Conservation (phyloP, 768 basidiomycete species). For the Lactarius sp. region DNA sequence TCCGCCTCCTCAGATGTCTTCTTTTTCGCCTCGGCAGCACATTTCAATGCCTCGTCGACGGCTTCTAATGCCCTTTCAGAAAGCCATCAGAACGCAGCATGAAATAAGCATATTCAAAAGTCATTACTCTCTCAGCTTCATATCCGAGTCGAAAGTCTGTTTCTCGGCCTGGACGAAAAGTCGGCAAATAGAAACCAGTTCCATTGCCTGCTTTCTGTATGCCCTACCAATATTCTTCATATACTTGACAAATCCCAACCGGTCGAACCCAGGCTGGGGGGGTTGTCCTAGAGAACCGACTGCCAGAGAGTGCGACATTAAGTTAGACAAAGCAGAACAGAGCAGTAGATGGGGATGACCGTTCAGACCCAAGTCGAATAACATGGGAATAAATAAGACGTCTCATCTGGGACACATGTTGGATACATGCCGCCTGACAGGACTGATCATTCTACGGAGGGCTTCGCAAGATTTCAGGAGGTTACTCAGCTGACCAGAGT, state of each 20-base stretch:
- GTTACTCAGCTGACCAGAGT: background rate
- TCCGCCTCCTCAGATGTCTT: background rate
- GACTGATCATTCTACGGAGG: background rate
- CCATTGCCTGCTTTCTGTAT: conserved; percentile 8
- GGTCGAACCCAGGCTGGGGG: background rate
- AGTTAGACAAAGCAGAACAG: background rate
- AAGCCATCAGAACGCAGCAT: background rate
- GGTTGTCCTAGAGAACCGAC: background rate
- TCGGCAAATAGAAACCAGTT: conserved; percentile 12
- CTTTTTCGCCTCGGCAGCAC: background rate
- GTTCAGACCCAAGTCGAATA: background rate
- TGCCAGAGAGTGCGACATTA: background rate
- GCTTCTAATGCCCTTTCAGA: background rate
- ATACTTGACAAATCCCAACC: conserved; percentile 8
- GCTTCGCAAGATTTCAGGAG: background rate
- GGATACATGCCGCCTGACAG: background rate
- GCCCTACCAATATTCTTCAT: conserved; percentile 15
- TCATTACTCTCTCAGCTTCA: background rate
- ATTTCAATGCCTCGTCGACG: conserved; percentile 5
- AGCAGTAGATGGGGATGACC: background rate
- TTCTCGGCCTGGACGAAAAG: background rate
- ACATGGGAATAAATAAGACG: background rate
- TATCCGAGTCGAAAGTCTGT: background rate
- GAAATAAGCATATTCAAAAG: background rate
- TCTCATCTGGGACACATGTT: background rate